A percentile compares a stretch with the other conserved stretches of the same genome.
Evolutionary conservation across 345 rosid genomes (phyloP).

Genomic region (Iberis pinnata): DNA sequence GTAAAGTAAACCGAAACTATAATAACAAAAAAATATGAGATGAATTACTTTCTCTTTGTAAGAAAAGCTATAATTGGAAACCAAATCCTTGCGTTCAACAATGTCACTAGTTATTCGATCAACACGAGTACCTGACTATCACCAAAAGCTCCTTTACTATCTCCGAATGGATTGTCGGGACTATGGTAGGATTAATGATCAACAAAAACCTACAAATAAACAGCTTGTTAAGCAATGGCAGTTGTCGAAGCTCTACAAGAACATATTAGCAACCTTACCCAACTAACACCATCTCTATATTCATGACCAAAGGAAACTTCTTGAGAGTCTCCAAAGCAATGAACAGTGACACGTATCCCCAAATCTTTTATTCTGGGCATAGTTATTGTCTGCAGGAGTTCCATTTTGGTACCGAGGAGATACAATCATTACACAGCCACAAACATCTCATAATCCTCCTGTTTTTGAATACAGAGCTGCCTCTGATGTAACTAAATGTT

Average conservation of each 20-base stretch:
- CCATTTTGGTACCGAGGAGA: constrained; percentile 75
- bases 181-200: constrained; percentile 81
- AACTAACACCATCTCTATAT: constrained; percentile 82
- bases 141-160: constrained; percentile 70
- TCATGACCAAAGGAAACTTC: constrained; percentile 83
- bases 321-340: constrained; percentile 74
- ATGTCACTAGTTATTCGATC: neutral
- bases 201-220: constrained; percentile 62
- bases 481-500: constrained; percentile 78
- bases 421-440: constrained; percentile 95
- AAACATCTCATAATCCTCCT: constrained; percentile 93
- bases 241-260: neutral
- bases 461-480: constrained; percentile 98
- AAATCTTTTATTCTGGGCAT: constrained; percentile 43
- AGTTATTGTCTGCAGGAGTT: constrained; percentile 45
- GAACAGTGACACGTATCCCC: constrained; percentile 37
- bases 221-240: neutral
- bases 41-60: constrained; percentile 5
- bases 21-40: constrained; percentile 30
- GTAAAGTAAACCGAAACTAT: constrained; percentile 92
- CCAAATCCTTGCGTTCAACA: neutral
- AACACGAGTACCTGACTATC: constrained; percentile 68
- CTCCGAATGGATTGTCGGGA: constrained; percentile 94
- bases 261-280: constrained; percentile 46
- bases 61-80: neutral